Conservation (phyloP, 805 yeast genomes). For the Cyberlindnera mississippiensis region DNA sequence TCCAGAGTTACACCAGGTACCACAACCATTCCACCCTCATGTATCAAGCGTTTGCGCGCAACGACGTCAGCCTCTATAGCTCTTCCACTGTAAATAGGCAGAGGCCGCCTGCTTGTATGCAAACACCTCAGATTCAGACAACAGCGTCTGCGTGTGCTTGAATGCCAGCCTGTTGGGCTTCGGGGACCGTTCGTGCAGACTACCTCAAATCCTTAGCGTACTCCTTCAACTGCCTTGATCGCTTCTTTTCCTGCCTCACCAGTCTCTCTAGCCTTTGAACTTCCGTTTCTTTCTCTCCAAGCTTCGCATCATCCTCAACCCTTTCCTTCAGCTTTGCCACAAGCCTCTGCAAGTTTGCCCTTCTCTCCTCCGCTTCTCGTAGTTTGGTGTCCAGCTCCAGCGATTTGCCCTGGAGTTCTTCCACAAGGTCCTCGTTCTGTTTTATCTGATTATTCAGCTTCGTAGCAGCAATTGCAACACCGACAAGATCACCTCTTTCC, state of each 20-base stretch:
- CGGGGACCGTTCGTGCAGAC: neutral
- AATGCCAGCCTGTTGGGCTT: no score
- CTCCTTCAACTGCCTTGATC: conserved; percentile 10
- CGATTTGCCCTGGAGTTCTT: neutral
- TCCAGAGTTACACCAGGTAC: no score
- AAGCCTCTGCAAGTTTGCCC: conserved; percentile 1
- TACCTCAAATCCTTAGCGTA: conserved; percentile 4
- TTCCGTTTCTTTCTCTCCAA: neutral
- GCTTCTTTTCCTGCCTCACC: conserved; percentile 10
- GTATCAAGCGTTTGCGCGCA: no score
- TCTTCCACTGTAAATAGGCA: no score
- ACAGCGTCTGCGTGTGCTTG: neutral
- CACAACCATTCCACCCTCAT: no score
- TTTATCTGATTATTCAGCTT: conserved; percentile 16
- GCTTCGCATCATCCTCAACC: neutral
- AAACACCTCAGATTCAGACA: no score
- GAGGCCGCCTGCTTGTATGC: no score
- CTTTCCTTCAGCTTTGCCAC: conserved; percentile 3
- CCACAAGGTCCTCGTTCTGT: conserved; percentile 7
- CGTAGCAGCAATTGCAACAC: conserved; percentile 17
- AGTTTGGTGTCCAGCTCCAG: conserved; percentile 4
- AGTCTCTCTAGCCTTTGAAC: conserved; percentile 2
- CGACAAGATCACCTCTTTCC: conserved; percentile 26
- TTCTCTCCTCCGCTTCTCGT: conserved; percentile 3
- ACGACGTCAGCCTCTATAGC: no score